phyloP scores from a whole-genome alignment of 2,329 filamentous ascomycete genomes.

The Emmonsia crescens region DNA sequence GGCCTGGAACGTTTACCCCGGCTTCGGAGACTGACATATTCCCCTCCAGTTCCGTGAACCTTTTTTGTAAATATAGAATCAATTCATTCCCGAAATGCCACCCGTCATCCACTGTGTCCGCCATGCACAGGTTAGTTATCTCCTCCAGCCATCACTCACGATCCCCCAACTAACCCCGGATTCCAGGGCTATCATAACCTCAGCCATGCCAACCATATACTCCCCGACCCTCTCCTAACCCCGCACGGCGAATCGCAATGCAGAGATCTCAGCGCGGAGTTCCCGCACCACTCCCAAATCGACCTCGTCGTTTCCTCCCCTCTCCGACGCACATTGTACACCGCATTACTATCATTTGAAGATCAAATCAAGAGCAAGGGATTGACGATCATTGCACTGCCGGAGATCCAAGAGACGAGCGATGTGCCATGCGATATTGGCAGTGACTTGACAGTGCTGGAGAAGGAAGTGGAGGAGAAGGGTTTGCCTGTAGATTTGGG shows the following conservation, averaged over 20 bases:
- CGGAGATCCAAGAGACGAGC: conserved; percentile 69
- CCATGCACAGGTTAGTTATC: conserved; percentile 33
- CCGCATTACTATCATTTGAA: conserved; percentile 59
- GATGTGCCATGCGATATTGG: conserved; percentile 68
- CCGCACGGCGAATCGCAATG: conserved; percentile 68
- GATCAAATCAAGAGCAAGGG: conserved; percentile 39
- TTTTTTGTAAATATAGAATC: not conserved
- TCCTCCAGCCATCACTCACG: not conserved
- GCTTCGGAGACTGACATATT: not conserved
- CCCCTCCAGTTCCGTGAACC: not conserved
- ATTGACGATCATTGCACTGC: conserved; percentile 53
- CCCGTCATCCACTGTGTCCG: conserved; percentile 36
- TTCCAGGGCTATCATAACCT: conserved; percentile 74
- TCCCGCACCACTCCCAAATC: conserved; percentile 55
- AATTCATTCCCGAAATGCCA: conserved; percentile 21
- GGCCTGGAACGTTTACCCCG: not conserved
- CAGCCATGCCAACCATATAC: conserved; percentile 52
- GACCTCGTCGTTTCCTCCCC: conserved; percentile 68
- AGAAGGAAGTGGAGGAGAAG: conserved; percentile 48
- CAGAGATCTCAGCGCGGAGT: conserved; percentile 47
- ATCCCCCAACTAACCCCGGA: not conserved
- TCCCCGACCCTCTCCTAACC: conserved; percentile 72
- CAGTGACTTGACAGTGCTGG: conserved; percentile 44
- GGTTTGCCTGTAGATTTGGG: conserved; percentile 50
- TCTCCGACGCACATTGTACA: conserved; percentile 69